Evolutionary conservation across 192 early-diverging fungal genomes (phyloP), one percentile per base, ranked within the genome.

Genomic region (Podochytrium sp.): DNA sequence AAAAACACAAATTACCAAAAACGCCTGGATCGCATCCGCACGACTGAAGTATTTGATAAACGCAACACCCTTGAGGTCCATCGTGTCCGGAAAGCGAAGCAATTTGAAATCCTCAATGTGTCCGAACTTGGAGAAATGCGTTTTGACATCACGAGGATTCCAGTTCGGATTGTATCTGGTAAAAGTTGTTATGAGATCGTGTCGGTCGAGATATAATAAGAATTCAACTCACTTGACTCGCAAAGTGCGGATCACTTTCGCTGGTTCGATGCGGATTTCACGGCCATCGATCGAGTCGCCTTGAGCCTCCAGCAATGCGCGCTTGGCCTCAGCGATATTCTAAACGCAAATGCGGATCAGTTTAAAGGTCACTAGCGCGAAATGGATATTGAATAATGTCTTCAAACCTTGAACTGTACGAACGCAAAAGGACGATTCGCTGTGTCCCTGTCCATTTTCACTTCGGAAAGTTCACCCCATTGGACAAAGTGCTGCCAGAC

Each of bases 31-130:
- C 2, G 74, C 74, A 67, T 75, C 74, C 16, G 60, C 62, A 7
- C 74, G 74, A 1, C 67, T 70, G 59, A 75, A 75, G 41, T 67
- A 75, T 33, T 75, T 75, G 50, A 75, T 33, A 30, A 38, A 75
- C 20, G 35, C 64, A 35, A 49, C 25, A 10, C 74, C 64, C 25
- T 65, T 65, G 38, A 18, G 33, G 20, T 67, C 55, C 7, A 23
- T 23, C 0, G 74, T 75, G 64, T 67, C 63, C n/a, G 30, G 64
- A 40, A 57, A 43, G n/a, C 64, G 64, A 18, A 75, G 38, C 14
- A 55, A 16, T 18, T 20, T 14, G 23, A 75, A 58, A 29, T 75
- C 74, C 33, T 75, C 74, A 38, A 75, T 40, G 1, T 47, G 64
- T 7, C 74, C 74, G 58, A 75, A 75, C 30, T 6, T 29, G 14